phyloP scores from a whole-genome alignment of 306 rosid genomes.

The Erythrophleum fordii region DNA sequence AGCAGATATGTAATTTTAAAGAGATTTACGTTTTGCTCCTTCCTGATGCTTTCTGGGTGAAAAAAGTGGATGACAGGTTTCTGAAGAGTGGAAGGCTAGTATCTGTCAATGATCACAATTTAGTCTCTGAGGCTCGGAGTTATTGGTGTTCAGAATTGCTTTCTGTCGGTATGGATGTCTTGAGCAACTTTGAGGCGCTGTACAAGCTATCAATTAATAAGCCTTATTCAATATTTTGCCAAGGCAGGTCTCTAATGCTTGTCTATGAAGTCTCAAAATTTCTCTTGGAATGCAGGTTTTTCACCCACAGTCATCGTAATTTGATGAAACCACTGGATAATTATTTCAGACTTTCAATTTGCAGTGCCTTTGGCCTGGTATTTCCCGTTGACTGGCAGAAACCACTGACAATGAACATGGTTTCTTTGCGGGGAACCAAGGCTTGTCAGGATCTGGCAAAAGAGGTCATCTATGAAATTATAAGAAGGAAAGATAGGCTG shows the following conservation, averaged over 20 bases:
- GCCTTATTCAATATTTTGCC: slow-evolving; percentile 25
- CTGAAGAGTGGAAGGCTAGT: slow-evolving; percentile 50
- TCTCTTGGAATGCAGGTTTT: slow-evolving; percentile 47
- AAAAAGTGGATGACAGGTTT: slow-evolving; percentile 34
- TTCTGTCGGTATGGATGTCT: slow-evolving; percentile 57
- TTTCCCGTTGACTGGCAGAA: slow-evolving; percentile 56
- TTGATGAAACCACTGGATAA: slow-evolving; percentile 21
- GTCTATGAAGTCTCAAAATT: slow-evolving; percentile 55
- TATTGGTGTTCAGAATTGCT: slow-evolving; percentile 65
- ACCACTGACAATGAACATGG: slow-evolving; percentile 41
- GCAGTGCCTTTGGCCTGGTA: slow-evolving; percentile 21
- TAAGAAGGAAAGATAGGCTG: slow-evolving; percentile 7
- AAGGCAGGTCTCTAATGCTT: slow-evolving; percentile 44
- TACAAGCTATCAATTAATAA: slow-evolving; percentile 33
- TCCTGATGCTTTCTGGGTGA: slow-evolving; percentile 69
- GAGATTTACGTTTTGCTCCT: slow-evolving; percentile 51
- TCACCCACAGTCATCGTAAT: slow-evolving; percentile 15
- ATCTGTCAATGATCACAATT: slow-evolving; percentile 41
- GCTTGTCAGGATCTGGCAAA: slow-evolving; percentile 37
- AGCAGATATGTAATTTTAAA: slow-evolving; percentile 29
- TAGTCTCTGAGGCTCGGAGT: slow-evolving; percentile 48
- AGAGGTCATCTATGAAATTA: slow-evolving; percentile 40
- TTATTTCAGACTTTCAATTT: slow-evolving; percentile 36
- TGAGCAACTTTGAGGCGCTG: slow-evolving; percentile 52
- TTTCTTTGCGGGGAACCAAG: slow-evolving; percentile 50